Conservation (phyloP, 1,139 yeast species). For the Kluyveromyces sp. region DNA sequence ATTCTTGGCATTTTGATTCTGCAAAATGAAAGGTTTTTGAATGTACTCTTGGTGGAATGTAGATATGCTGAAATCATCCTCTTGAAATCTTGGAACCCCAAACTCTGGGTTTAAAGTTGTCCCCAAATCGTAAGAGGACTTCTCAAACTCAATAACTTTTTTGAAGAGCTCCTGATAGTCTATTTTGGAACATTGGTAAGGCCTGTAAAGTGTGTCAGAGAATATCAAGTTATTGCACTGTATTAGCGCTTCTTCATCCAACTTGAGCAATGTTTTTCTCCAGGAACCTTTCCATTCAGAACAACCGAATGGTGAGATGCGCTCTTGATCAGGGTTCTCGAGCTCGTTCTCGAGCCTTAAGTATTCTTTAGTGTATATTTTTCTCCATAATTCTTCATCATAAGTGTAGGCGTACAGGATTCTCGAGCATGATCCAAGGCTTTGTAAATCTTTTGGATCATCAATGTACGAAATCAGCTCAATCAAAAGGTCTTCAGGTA, state of each 20-base stretch:
- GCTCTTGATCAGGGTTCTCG: constrained; percentile 8
- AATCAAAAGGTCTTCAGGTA: constrained; percentile 55
- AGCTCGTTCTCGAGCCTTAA: constrained; percentile 15
- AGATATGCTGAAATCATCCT: constrained; percentile 35
- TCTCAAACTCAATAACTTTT: constrained; percentile 44
- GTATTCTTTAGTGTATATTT: constrained; percentile 37
- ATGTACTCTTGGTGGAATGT: constrained; percentile 42
- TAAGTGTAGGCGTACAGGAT: constrained; percentile 63
- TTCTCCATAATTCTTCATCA: constrained; percentile 77
- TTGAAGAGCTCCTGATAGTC: constrained; percentile 45
- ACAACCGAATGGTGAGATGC: constrained; percentile 24
- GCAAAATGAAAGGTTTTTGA: constrained; percentile 61
- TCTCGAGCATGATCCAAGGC: constrained; percentile 51
- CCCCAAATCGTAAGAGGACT: constrained; percentile 18
- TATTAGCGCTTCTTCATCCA: constrained; percentile 37
- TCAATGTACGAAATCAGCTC: constrained; percentile 40
- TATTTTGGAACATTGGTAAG: constrained; percentile 70
- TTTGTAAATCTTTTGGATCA: constrained; percentile 39
- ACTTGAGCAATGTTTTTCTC: constrained; percentile 52
- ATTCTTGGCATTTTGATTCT: constrained; percentile 23
- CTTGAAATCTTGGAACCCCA: constrained; percentile 37
- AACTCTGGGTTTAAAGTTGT: constrained; percentile 23
- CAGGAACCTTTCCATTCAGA: constrained; percentile 67
- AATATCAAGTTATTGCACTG: constrained; percentile 36
- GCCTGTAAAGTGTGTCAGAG: constrained; percentile 65